Percentiles rank a stretch among this genome's conserved stretches.
These are phyloP conservation scores for Epichloe hybrida DNA, from an alignment of 2,329 filamentous ascomycete genomes.

Conservation along the genomic window DNA sequence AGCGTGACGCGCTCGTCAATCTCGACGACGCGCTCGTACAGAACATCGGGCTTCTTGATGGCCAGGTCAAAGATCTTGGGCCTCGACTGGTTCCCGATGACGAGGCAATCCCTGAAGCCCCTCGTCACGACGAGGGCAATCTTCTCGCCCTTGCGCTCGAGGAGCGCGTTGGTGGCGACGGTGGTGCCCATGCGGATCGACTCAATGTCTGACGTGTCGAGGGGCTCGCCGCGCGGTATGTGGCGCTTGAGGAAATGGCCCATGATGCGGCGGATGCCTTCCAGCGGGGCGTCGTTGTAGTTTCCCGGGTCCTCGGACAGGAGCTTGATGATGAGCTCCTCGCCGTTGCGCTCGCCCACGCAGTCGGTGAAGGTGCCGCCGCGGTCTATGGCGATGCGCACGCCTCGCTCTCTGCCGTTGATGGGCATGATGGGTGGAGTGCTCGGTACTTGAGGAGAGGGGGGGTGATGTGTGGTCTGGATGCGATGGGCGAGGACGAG, in stretches of 20 bases:
- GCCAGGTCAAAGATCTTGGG: slow-evolving; percentile 63
- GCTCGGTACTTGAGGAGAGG: background rate
- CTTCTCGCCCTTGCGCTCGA: slow-evolving; percentile 60
- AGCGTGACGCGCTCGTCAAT: slow-evolving; percentile 63
- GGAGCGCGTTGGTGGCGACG: slow-evolving; percentile 63
- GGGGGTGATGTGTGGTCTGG: background rate
- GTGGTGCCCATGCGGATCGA: slow-evolving; percentile 73
- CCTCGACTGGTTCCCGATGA: slow-evolving; percentile 60
- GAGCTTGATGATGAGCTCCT: slow-evolving; percentile 58
- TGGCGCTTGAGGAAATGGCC: slow-evolving; percentile 19
- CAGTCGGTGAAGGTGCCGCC: slow-evolving; percentile 54
- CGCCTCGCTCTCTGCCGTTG: slow-evolving; percentile 58
- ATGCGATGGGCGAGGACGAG: no score
- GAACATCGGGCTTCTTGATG: slow-evolving; percentile 52
- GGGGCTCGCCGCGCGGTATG: slow-evolving; percentile 18
- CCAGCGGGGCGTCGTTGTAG: slow-evolving; percentile 59
- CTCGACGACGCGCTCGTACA: slow-evolving; percentile 58
- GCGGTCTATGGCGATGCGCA: slow-evolving; percentile 22
- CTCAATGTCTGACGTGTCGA: slow-evolving; percentile 31
- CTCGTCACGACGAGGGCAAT: slow-evolving; percentile 59
- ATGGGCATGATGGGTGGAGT: background rate
- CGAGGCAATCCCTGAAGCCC: slow-evolving; percentile 58
- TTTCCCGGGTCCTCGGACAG: slow-evolving; percentile 59
- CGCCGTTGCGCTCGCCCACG: slow-evolving; percentile 49
- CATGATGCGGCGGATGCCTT: slow-evolving; percentile 47